Percentiles rank a stretch among this genome's conserved stretches.
Conservation (phyloP, 2,329 filamentous ascomycete genomes). For the Cladosporium sp. region DNA sequence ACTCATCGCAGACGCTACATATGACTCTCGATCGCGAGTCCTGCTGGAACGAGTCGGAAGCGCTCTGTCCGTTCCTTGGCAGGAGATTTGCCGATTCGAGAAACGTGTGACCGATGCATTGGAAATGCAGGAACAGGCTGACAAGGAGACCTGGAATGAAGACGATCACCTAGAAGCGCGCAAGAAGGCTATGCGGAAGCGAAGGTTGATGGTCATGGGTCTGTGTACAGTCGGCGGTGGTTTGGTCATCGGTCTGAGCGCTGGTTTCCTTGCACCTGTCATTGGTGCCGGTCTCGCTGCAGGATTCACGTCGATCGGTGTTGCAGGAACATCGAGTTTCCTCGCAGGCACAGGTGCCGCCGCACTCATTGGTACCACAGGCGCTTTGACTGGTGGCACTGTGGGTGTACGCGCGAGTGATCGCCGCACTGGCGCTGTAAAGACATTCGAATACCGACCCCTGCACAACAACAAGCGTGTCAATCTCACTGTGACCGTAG, state of each 20-base stretch:
- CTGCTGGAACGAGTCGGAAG: slow-evolving; percentile 79
- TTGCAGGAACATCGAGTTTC: slow-evolving; percentile 83
- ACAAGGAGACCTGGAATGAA: slow-evolving; percentile 97
- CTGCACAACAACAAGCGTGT: slow-evolving; percentile 97
- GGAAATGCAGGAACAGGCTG: slow-evolving; percentile 93
- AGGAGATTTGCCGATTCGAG: slow-evolving; percentile 94
- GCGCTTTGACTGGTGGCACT: slow-evolving; percentile 78
- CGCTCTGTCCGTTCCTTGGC: slow-evolving; percentile 76
- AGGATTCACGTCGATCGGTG: slow-evolving; percentile 91
- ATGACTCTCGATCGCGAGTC: slow-evolving; percentile 81
- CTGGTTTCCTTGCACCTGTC: slow-evolving; percentile 83
- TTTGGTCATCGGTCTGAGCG: slow-evolving; percentile 90
- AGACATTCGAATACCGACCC: slow-evolving; percentile 94
- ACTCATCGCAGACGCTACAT: slow-evolving; percentile 91
- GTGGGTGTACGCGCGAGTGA: slow-evolving; percentile 84
- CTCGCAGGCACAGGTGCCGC: slow-evolving; percentile 88
- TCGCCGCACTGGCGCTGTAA: slow-evolving; percentile 83
- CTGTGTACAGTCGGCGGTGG: slow-evolving; percentile 93
- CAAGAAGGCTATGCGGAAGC: slow-evolving; percentile 74
- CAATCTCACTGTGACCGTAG: slow-evolving; percentile 90
- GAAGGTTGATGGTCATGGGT: slow-evolving; percentile 90
- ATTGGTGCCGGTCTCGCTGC: slow-evolving; percentile 92
- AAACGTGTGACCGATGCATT: slow-evolving; percentile 94
- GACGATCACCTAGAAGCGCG: slow-evolving; percentile 86
- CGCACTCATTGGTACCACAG: slow-evolving; percentile 86